Evolutionary conservation across 768 basidiomycete species (phyloP).

Genomic region (Naganishia antarctica): DNA sequence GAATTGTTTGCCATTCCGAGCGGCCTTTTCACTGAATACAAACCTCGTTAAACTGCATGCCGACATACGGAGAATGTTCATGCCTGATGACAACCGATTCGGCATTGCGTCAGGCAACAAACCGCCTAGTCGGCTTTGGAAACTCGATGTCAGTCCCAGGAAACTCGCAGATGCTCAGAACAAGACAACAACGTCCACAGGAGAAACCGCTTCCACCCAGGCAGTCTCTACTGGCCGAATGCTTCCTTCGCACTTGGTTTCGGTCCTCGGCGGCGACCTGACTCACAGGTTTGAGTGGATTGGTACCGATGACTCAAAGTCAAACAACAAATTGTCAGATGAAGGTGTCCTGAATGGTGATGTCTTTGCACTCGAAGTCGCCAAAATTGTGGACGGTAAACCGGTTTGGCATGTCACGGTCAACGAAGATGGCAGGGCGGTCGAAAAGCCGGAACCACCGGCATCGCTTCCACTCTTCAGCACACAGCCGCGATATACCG

Average conservation of each 20-base stretch:
- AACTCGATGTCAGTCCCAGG: slow-evolving; percentile 5
- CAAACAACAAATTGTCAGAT: slow-evolving; percentile 52
- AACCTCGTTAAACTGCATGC: slow-evolving; percentile 9
- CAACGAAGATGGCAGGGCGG: slow-evolving; percentile 12
- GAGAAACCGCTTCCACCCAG: slow-evolving; percentile 1
- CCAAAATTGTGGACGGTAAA: slow-evolving; percentile 11
- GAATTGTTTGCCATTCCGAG: not conserved
- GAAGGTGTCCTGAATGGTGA: slow-evolving; percentile 56
- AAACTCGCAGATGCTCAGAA: slow-evolving; percentile 12
- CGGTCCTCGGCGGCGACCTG: slow-evolving; percentile 14
- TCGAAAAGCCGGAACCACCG: slow-evolving; percentile 25
- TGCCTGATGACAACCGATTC: slow-evolving; percentile 3
- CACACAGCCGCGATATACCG: slow-evolving; percentile 35
- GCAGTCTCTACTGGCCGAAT: slow-evolving; percentile 5
- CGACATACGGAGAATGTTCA: slow-evolving; percentile 16
- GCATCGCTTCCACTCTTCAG: slow-evolving; percentile 38
- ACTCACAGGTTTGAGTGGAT: slow-evolving; percentile 9
- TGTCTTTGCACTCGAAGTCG: slow-evolving; percentile 69
- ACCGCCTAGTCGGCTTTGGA: slow-evolving; percentile 16
- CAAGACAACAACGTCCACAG: slow-evolving; percentile 1
- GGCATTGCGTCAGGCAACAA: not conserved
- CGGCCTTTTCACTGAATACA: not conserved
- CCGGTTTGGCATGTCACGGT: not conserved
- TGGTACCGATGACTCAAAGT: slow-evolving; percentile 45
- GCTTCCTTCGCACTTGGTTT: slow-evolving; percentile 11